Percentiles rank a stretch among this genome's conserved stretches.
phyloP scores from a whole-genome alignment of 495 filamentous ascomycete genomes.

The Hypoxylon lienhwacheense region DNA sequence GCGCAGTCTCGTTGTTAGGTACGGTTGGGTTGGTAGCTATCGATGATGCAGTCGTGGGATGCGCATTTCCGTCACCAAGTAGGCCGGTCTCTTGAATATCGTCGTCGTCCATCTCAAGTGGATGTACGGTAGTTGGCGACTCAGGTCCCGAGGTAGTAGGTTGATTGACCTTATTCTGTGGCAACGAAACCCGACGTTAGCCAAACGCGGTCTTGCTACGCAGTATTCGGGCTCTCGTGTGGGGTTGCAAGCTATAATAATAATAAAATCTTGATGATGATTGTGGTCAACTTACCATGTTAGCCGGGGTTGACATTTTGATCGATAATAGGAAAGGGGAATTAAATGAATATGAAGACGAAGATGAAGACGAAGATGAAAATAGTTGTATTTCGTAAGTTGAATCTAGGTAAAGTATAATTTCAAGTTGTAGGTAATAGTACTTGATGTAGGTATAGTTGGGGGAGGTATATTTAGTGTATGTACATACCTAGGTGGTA shows the following conservation, averaged over 20 bases:
- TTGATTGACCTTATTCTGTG: conserved; percentile 41
- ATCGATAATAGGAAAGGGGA: neutral
- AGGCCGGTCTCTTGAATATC: conserved; percentile 64
- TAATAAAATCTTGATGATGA: neutral
- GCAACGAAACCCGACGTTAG: conserved; percentile 8
- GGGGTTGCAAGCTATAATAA: too few species aligned
- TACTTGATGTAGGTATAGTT: conserved; percentile 4
- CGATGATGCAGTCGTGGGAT: conserved; percentile 43
- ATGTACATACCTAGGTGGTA: conserved; percentile 14
- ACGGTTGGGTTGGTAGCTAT: conserved; percentile 38
- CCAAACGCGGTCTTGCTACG: neutral
- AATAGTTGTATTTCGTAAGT: neutral
- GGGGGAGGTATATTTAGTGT: conserved; percentile 4
- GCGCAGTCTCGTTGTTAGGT: conserved; percentile 56
- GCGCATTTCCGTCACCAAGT: conserved; percentile 44
- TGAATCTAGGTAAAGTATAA: conserved; percentile 6
- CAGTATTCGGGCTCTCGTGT: too few species aligned
- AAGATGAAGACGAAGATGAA: neutral
- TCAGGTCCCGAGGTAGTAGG: conserved; percentile 58
- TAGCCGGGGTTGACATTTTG: conserved; percentile 48
- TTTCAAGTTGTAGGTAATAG: neutral
- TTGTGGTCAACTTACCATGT: conserved; percentile 40
- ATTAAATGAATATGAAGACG: neutral
- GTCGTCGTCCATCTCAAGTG: conserved; percentile 87
- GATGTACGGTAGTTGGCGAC: conserved; percentile 81